Conservation (phyloP, 371 early-diverging fungal species). For the Phascolomyces articulosus region DNA sequence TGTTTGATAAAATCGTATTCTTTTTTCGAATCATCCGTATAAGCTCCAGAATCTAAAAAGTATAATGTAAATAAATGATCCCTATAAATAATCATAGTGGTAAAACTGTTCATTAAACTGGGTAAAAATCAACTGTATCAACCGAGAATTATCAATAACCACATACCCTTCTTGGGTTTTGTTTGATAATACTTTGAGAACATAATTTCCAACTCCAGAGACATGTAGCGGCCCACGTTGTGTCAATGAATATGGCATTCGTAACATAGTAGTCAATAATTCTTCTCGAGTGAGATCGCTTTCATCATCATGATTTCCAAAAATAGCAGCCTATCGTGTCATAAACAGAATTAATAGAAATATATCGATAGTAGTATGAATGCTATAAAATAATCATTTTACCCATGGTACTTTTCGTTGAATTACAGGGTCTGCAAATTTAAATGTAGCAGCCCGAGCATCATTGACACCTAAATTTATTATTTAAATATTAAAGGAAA, state of each 20-base stretch:
- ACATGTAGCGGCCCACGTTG: slow-evolving; percentile 46
- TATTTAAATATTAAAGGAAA: background rate
- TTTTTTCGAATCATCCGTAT: slow-evolving; percentile 35
- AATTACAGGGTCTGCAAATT: slow-evolving; percentile 51
- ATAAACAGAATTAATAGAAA: background rate
- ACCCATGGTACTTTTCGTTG: slow-evolving; percentile 54
- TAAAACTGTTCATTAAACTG: no score
- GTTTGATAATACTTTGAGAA: slow-evolving; percentile 33
- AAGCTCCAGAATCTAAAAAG: slow-evolving; percentile 55
- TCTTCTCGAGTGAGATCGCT: slow-evolving; percentile 55
- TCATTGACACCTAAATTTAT: slow-evolving; percentile 13
- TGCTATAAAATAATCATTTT: background rate
- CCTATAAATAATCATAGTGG: no score
- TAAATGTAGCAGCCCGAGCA: slow-evolving; percentile 47
- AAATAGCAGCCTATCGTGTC: slow-evolving; percentile 40
- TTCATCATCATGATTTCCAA: slow-evolving; percentile 63
- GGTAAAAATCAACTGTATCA: no score
- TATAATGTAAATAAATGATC: slow-evolving; percentile 46
- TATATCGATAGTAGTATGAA: no score
- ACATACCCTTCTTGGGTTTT: slow-evolving; percentile 10
- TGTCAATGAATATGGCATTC: slow-evolving; percentile 50
- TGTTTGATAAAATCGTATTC: slow-evolving; percentile 46
- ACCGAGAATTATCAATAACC: no score
- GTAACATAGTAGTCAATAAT: slow-evolving; percentile 43
- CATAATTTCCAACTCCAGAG: slow-evolving; percentile 56